These are phyloP conservation scores for Sporobolus alterniflorus DNA, from an alignment of 202 grass and related monocot genomes.

Conservation along the genomic window DNA sequence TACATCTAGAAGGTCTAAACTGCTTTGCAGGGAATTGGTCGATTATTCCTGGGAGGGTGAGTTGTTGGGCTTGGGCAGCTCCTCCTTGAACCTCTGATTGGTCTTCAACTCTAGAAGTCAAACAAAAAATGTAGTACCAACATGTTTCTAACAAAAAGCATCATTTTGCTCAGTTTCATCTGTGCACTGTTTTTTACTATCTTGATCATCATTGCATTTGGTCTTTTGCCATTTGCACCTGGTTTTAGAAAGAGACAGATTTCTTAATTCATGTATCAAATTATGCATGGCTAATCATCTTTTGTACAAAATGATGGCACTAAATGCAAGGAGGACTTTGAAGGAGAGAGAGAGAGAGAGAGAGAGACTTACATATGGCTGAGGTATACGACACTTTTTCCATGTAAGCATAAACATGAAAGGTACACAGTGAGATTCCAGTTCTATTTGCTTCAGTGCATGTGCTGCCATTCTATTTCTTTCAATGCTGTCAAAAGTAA, in stretches of 20 bases:
- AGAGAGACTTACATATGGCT: conserved; percentile 4
- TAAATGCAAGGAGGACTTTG: neutral
- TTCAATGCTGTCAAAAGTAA: neutral
- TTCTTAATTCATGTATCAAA: conserved; percentile 19
- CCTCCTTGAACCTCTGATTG: conserved; percentile 33
- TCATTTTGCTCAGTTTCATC: conserved; percentile 21
- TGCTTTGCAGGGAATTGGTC: conserved; percentile 32
- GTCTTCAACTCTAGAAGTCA: conserved; percentile 31
- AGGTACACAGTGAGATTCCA: conserved; percentile 12
- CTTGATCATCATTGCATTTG: neutral
- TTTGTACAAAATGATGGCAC: neutral
- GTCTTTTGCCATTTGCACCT: conserved; percentile 12
- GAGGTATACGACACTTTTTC: neutral
- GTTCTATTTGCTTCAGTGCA: conserved; percentile 9
- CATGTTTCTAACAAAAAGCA: conserved; percentile 27
- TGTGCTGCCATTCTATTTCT: neutral
- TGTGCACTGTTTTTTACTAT: conserved; percentile 4
- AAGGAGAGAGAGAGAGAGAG: too few species aligned
- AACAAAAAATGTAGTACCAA: conserved; percentile 11
- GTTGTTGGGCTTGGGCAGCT: conserved; percentile 40
- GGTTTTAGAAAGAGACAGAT: neutral
- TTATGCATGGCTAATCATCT: conserved; percentile 14
- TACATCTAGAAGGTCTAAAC: conserved; percentile 13
- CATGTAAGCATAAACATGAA: neutral
- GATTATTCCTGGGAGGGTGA: conserved; percentile 30